Conservation (phyloP, 78 protist genomes). For the Protostelium mycophagum region DNA sequence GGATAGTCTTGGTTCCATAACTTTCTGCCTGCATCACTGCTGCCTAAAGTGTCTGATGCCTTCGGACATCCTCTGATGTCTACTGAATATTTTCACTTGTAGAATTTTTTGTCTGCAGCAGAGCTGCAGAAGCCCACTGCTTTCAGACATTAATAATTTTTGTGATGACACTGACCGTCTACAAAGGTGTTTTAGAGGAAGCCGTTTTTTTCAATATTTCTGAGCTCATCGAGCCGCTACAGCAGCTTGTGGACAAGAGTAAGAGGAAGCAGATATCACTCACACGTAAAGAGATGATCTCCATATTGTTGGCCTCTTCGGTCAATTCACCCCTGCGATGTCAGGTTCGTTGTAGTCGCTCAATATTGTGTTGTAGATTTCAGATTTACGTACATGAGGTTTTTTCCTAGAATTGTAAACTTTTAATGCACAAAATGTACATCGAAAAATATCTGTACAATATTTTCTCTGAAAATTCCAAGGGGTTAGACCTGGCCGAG, state of each 20-base stretch:
- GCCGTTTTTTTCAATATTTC: conserved; percentile 61
- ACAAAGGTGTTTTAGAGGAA: conserved; percentile 17
- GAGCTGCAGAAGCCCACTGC: too few relatives aligned
- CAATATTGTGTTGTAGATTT: too few relatives aligned
- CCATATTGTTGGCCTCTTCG: conserved; percentile 44
- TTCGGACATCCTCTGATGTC: background rate
- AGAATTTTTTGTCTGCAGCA: too few relatives aligned
- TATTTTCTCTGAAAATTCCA: background rate
- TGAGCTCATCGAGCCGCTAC: conserved; percentile 42
- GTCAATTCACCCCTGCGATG: conserved; percentile 55
- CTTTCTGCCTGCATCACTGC: too few relatives aligned
- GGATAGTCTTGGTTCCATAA: too few relatives aligned
- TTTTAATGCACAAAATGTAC: background rate
- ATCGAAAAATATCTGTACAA: background rate
- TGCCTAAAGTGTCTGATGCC: too few relatives aligned
- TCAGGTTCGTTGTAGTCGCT: conserved; percentile 6
- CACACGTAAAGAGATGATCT: conserved; percentile 60
- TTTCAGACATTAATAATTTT: too few relatives aligned
- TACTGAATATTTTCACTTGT: too few relatives aligned
- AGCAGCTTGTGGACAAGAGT: conserved; percentile 32
- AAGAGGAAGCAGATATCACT: conserved; percentile 9
- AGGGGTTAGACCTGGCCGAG: conserved; percentile 58
- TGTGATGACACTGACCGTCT: too few relatives aligned
- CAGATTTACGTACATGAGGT: too few relatives aligned
- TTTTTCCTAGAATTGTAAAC: too few relatives aligned